Conservation (phyloP, 768 basidiomycete genomes). For the Coprinellus micaceus region DNA sequence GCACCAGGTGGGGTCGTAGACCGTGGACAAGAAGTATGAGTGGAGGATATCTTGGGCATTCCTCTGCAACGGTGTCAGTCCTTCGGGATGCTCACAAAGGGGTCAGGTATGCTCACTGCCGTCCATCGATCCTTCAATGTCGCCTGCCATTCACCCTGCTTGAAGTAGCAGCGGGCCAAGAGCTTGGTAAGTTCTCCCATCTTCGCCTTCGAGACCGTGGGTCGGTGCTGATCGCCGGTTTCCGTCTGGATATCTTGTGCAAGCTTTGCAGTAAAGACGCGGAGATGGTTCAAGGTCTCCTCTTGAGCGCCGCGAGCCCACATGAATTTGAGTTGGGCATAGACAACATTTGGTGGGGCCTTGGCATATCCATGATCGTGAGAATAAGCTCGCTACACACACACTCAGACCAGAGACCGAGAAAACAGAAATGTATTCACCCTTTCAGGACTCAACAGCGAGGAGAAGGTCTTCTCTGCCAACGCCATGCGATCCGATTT, state of each 20-base stretch:
- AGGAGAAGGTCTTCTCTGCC: slow-evolving; percentile 95
- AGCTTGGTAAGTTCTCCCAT: slow-evolving; percentile 70
- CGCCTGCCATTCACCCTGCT: slow-evolving; percentile 92
- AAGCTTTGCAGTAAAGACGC: slow-evolving; percentile 75
- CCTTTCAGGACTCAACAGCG: slow-evolving; percentile 73
- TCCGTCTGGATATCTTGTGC: slow-evolving; percentile 70
- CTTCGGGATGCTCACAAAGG: not conserved
- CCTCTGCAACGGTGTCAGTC: slow-evolving; percentile 39
- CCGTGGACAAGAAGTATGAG: slow-evolving; percentile 83
- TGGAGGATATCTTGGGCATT: slow-evolving; percentile 80
- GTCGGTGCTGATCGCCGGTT: slow-evolving; percentile 46
- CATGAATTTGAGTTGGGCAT: slow-evolving; percentile 92
- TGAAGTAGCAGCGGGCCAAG: slow-evolving; percentile 95
- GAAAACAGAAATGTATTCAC: slow-evolving; percentile 29
- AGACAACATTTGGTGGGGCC: slow-evolving; percentile 93
- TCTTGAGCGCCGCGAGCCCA: slow-evolving; percentile 84
- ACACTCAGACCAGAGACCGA: slow-evolving; percentile 1
- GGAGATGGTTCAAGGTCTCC: slow-evolving; percentile 78
- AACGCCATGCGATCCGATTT: slow-evolving; percentile 92
- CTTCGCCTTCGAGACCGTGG: slow-evolving; percentile 54
- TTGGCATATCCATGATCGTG: slow-evolving; percentile 52
- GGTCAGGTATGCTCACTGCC: slow-evolving; percentile 45
- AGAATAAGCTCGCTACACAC: slow-evolving; percentile 42
- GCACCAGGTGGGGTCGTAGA: slow-evolving; percentile 94
- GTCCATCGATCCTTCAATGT: slow-evolving; percentile 78